These are phyloP conservation scores for Leersia perrieri DNA, from an alignment of 176 grass and related monocot genomes.

Conservation along the genomic window DNA sequence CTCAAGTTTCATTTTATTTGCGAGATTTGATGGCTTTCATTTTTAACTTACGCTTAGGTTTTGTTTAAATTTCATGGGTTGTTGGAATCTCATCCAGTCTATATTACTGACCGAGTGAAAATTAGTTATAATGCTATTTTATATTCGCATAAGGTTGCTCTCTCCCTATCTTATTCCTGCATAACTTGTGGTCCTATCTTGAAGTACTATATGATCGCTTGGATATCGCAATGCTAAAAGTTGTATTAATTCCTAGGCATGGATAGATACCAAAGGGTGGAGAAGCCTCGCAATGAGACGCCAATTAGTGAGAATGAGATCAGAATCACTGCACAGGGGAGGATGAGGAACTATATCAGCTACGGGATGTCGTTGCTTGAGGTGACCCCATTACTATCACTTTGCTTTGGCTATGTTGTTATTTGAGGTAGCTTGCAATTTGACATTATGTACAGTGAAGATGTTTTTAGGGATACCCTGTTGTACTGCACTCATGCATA, in stretches of 20 bases:
- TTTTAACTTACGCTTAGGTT: neutral
- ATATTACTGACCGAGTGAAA: neutral
- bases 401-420: neutral
- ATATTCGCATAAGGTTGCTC: neutral
- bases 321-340: slow-evolving; percentile 57
- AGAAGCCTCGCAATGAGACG: slow-evolving; percentile 46
- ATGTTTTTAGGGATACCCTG: neutral
- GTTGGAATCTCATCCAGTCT: neutral
- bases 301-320: slow-evolving; percentile 61
- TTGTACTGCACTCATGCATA: neutral
- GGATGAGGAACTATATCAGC: slow-evolving; percentile 64
- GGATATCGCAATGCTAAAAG: neutral
- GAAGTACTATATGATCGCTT: neutral
- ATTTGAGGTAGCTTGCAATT: neutral
- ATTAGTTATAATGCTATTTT: neutral
- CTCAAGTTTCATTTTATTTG: neutral
- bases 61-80: neutral
- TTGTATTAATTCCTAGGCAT: slow-evolving; percentile 23
- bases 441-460: neutral
- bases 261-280: slow-evolving; percentile 64
- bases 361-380: slow-evolving; percentile 57
- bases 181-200: neutral
- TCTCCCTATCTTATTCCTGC: neutral
- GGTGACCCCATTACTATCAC: slow-evolving; percentile 14
- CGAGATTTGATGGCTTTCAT: neutral